Evolutionary conservation across 129 eudicot species (phyloP), one percentile per base, ranked within the genome.

Genomic region (Flaveria ramosissima): DNA sequence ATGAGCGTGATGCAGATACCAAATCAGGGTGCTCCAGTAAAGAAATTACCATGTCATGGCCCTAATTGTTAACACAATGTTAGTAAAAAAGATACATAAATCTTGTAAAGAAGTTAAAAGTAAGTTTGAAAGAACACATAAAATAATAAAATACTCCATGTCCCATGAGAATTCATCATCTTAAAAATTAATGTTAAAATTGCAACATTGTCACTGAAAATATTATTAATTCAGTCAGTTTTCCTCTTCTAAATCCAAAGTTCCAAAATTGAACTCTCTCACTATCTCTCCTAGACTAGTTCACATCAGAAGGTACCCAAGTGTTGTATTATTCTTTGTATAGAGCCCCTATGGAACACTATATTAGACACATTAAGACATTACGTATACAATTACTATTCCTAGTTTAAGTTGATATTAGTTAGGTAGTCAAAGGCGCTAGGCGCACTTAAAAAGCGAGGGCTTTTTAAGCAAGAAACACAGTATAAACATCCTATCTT

Each of bases 1-100:
- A 84, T 45, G 87, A 63, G 60, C 50, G 64, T 12, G 98, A 85
- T 26, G 96, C 93, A 77, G 98, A 87, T 62, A 84, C 85, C 84
- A 94, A 71, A 74, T 67, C 39, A 30, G 96, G 96, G 77, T 91
- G 89, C 86, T 84, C 91, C 92, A 94, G 83, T 82, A 93, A 78
- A 30, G 84, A 88, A 63, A 60, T 53, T 76, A 93, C 85, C 66
- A 75, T 77, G 47, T 79, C 83, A 63, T 48, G 73, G 21, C 89
- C 92, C 98, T 93, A 77, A 32, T 81, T 75, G 74, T 45, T 63
- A 53, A 21, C 42, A 52, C 57, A 65, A 43, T n/a, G 51, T 47
- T 30, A 63, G n/a, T 43, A 9, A 16, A 47, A 10, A 6, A n/a
- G 4, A 41, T n/a, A 79, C 62, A 47, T 19, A 21, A 39, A 6